Evolutionary conservation across 176 grass and related monocot species (phyloP).

Genomic region (Oryza rufipogon): DNA sequence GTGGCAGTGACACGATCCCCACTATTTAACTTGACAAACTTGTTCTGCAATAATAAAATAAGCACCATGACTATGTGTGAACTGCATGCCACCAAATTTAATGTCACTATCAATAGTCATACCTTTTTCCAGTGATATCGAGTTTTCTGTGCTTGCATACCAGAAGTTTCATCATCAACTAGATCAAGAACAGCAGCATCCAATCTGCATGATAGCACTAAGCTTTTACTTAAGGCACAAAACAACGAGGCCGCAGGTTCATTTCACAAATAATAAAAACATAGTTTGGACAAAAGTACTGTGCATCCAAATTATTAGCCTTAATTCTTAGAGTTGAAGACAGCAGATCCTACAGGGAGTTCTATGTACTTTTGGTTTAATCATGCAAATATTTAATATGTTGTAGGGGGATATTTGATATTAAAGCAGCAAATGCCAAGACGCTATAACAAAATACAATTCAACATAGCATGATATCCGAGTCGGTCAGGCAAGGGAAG

Average conservation of each 20-base stretch:
- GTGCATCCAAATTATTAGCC: not conserved
- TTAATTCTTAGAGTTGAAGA: not conserved
- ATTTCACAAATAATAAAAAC: constrained; percentile 24
- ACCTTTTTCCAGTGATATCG: constrained; percentile 98
- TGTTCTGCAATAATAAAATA: constrained; percentile 67
- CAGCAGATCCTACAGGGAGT: constrained; percentile 9
- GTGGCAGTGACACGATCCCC: constrained; percentile 85
- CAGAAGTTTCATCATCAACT: constrained; percentile 88
- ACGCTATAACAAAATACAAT: not conserved
- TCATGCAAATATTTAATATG: not conserved
- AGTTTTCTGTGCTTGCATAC: constrained; percentile 82
- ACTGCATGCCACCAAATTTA: constrained; percentile 15
- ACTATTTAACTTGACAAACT: constrained; percentile 88
- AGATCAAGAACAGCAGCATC: constrained; percentile 95
- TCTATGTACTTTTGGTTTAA: not conserved
- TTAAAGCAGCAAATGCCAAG: not conserved
- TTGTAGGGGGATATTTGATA: not conserved
- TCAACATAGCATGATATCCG: constrained; percentile 14
- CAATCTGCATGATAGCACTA: constrained; percentile 64
- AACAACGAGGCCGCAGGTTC: not conserved
- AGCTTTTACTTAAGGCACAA: constrained; percentile 9
- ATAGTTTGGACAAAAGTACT: not conserved
- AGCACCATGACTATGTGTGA: constrained; percentile 32
- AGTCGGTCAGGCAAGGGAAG: not conserved
- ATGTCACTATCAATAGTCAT: constrained; percentile 27